phyloP scores from a whole-genome alignment of 805 yeast genomes.

The Metschnikowia orientalis region DNA sequence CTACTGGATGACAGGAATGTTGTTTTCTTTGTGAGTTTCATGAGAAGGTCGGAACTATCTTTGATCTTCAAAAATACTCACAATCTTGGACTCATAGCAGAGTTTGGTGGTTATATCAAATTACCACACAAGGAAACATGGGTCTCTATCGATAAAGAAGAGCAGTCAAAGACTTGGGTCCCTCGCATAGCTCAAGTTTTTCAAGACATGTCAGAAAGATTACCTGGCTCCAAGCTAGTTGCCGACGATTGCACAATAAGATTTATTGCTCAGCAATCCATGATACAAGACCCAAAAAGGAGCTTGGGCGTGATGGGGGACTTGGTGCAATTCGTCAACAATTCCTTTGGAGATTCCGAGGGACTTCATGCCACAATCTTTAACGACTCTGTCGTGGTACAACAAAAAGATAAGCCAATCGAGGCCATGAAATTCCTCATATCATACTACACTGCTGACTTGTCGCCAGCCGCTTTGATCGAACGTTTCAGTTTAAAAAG shows the following conservation, averaged over 20 bases:
- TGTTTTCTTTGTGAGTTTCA: constrained; percentile 68
- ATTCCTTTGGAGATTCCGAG: constrained; percentile 47
- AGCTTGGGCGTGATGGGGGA: constrained; percentile 73
- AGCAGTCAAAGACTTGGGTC: constrained; percentile 51
- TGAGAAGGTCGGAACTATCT: constrained; percentile 61
- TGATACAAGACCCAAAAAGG: constrained; percentile 57
- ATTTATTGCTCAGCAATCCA: constrained; percentile 69
- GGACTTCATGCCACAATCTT: constrained; percentile 73
- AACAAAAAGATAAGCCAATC: constrained; percentile 54
- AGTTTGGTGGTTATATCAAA: constrained; percentile 79
- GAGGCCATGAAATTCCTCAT: constrained; percentile 55
- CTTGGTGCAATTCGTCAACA: constrained; percentile 78
- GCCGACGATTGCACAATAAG: constrained; percentile 72
- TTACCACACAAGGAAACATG: constrained; percentile 49
- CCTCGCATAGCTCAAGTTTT: constrained; percentile 52
- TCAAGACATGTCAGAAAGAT: constrained; percentile 62
- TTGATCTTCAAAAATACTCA: constrained; percentile 63
- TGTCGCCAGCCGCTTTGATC: constrained; percentile 18
- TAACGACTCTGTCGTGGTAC: constrained; percentile 65
- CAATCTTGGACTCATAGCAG: constrained; percentile 80
- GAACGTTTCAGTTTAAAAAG: constrained; percentile 25
- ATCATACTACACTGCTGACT: constrained; percentile 25
- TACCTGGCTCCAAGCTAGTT: constrained; percentile 73
- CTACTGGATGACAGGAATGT: constrained; percentile 53
- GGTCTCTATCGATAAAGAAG: constrained; percentile 56